Percentiles rank a stretch among this genome's conserved stretches.
phyloP scores from a whole-genome alignment of 108 stramenopile species.

The Ochromonas danica region DNA sequence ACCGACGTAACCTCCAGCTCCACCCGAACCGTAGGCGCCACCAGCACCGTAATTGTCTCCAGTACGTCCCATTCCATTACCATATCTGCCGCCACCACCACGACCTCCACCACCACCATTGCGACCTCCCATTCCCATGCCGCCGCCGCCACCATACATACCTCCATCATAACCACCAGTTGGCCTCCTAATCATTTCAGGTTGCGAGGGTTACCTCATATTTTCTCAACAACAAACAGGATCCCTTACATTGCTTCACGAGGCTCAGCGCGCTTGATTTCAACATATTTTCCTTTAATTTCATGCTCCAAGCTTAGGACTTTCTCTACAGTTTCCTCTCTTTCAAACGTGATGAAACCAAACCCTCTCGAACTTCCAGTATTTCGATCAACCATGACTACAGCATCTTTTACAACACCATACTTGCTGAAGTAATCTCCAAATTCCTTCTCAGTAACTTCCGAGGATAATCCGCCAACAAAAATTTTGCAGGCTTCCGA shows the following conservation, averaged over 20 bases:
- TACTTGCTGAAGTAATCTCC: constrained; percentile 46
- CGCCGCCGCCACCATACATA: background rate
- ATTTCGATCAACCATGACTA: constrained; percentile 36
- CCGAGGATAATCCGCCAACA: constrained; percentile 54
- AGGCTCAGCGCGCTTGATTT: constrained; percentile 30
- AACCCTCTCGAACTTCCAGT: constrained; percentile 35
- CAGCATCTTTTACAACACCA: constrained; percentile 22
- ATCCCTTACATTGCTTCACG: constrained; percentile 19
- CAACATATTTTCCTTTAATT: constrained; percentile 29
- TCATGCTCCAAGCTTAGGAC: constrained; percentile 8
- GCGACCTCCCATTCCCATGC: background rate
- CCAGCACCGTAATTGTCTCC: background rate
- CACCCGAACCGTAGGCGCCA: no score
- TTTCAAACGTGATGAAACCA: constrained; percentile 39
- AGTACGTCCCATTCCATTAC: background rate
- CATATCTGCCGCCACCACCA: no score
- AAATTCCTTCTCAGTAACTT: constrained; percentile 56
- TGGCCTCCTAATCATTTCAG: no score
- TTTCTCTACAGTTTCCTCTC: constrained; percentile 6
- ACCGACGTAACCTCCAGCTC: no score
- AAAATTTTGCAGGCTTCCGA: constrained; percentile 44
- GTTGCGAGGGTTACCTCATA: no score
- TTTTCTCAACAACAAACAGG: background rate
- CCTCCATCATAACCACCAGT: background rate
- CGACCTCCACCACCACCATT: constrained; percentile 9